Conservation (phyloP, 805 yeast genomes). For the Teunomyces barrocoloradensis region DNA sequence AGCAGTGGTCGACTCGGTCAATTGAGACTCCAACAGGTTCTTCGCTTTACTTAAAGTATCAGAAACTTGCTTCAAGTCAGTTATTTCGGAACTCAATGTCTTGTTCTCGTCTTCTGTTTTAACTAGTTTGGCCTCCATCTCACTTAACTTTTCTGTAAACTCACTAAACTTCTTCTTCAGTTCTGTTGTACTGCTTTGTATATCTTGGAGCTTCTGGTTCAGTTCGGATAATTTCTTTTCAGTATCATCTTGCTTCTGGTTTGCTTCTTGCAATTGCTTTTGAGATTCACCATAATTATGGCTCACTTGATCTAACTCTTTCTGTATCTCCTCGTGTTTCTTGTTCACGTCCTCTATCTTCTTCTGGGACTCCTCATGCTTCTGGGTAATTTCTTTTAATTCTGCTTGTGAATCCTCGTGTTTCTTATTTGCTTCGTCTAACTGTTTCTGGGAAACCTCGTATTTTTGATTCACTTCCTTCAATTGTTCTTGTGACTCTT, state of each 20-base stretch:
- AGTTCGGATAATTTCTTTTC: background rate
- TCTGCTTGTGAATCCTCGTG: background rate
- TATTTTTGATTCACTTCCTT: background rate
- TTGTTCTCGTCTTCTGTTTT: background rate
- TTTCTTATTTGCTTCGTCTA: background rate
- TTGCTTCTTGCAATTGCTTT: background rate
- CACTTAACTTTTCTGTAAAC: background rate
- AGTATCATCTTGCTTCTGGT: background rate
- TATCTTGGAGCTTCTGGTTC: background rate
- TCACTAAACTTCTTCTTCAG: background rate
- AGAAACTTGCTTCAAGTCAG: background rate
- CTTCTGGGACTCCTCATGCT: background rate
- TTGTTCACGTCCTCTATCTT: background rate
- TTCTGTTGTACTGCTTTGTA: background rate
- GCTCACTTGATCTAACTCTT: background rate
- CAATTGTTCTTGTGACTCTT: background rate
- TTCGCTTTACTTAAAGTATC: background rate
- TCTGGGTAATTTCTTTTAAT: background rate
- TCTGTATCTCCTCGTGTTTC: background rate
- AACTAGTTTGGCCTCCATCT: background rate
- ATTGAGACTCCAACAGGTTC: constrained; percentile 5
- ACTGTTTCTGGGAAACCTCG: background rate
- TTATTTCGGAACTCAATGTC: background rate
- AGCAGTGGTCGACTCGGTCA: constrained; percentile 1
- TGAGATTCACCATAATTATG: background rate